Evolutionary conservation across 2,329 filamentous ascomycete genomes (phyloP), one percentile per base, ranked within the genome.

Genomic region (Beauveria varroae): DNA sequence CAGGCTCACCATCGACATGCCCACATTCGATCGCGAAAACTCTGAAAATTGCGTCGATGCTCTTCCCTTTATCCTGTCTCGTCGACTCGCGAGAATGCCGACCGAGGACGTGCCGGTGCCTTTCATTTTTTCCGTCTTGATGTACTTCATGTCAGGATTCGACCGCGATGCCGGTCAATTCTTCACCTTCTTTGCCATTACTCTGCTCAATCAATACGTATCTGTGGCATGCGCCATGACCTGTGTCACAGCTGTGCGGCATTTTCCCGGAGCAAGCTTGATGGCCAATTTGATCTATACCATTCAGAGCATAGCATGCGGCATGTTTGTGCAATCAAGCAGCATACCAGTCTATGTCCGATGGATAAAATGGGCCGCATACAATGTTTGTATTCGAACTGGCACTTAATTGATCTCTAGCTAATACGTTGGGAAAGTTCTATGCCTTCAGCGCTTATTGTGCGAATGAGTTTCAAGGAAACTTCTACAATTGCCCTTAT

Each of bases 131-230:
- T 86, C 86, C 6, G 73, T 86, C 2, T 86, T 92, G 8, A 87
- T 86, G 68, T 93, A 92, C 71, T 92, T 90, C 70, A 91, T 92
- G 86, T 83, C 85, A 7, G 88, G 88, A 0, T 90, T 91, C 66
- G 83, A 89, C 52, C 77, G 80, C 3, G 81, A 86, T 9, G 83
- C 80, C 0, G 73, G 68, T 1, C 83, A 87, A 59, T 92, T 91
- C 71, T 86, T 93, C 62, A 85, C 81, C 1, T 93, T 91, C 74
- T 87, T 92, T 65, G 77, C 80, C 3, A 78, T 91, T 43, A 81
- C 86, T 0, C 71, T 93, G 5, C 71, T 92, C 3, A 86, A 85
- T 50, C 89, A 93, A 63, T 91, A 90, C 65, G 86, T 90, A 41
- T 84, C 88, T 1, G 83, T 93, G 10, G 88, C 84, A 1, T 88